Conservation (phyloP, 2,329 filamentous ascomycete genomes). For the Orbilia javanica region DNA sequence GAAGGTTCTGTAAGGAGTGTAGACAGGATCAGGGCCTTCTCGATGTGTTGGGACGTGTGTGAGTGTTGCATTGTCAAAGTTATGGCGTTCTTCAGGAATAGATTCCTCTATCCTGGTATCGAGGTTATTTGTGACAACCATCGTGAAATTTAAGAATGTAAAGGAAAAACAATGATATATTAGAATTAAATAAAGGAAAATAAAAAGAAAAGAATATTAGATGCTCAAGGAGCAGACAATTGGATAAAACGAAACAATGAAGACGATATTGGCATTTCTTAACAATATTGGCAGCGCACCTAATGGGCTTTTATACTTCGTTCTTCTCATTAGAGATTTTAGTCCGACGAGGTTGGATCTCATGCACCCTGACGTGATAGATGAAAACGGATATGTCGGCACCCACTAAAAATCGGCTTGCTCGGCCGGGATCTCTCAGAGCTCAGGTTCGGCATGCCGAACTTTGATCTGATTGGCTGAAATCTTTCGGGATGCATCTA, state of each 20-base stretch:
- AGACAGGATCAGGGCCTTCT: slow-evolving; percentile 30
- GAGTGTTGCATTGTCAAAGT: slow-evolving; percentile 41
- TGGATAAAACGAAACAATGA: neutral
- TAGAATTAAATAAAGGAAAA: neutral
- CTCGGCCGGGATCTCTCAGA: slow-evolving; percentile 11
- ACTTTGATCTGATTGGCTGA: slow-evolving; percentile 3
- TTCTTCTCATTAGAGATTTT: neutral
- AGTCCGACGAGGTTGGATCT: no score
- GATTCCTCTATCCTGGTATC: slow-evolving; percentile 23
- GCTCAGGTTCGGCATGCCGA: slow-evolving; percentile 21
- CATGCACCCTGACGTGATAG: slow-evolving; percentile 4
- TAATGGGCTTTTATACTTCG: slow-evolving; percentile 32
- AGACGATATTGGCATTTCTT: slow-evolving; percentile 13
- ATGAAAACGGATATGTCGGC: slow-evolving; percentile 25
- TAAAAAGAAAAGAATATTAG: slow-evolving; percentile 4
- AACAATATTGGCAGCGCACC: neutral
- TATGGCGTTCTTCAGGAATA: slow-evolving; percentile 11
- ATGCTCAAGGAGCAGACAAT: neutral
- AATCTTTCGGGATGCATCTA: slow-evolving; percentile 6
- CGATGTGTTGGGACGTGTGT: slow-evolving; percentile 36
- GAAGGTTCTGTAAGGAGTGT: slow-evolving; percentile 77
- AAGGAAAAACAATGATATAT: neutral
- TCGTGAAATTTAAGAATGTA: no score
- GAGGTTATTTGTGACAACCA: neutral
- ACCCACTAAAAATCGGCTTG: slow-evolving; percentile 23